Conservation (phyloP, 2,329 filamentous ascomycete genomes). For the Apiospora aurea region DNA sequence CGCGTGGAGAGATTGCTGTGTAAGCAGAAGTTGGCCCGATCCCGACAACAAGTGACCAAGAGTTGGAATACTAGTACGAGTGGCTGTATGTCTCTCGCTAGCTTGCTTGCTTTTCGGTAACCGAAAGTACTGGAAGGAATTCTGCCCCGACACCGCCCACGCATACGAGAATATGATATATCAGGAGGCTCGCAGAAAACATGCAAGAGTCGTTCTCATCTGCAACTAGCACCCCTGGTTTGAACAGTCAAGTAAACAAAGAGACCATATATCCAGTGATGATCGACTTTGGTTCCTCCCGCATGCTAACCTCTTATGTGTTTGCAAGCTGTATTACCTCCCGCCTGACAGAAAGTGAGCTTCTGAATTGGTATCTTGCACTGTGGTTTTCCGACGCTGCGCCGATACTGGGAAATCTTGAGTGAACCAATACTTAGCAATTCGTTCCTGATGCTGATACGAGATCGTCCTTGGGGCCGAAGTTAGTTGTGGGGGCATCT, state of each 20-base stretch:
- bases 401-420: background rate
- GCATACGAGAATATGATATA: background rate
- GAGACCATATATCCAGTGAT: background rate
- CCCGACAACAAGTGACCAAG: background rate
- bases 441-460: background rate
- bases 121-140: background rate
- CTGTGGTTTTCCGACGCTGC: background rate
- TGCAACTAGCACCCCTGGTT: background rate
- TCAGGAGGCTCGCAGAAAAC: background rate
- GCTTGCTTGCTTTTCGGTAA: background rate
- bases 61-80: background rate
- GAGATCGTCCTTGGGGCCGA: background rate
- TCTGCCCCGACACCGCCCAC: background rate
- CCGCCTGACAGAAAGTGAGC: background rate
- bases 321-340: background rate
- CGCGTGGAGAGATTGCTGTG: background rate
- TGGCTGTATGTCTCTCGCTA: background rate
- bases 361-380: background rate
- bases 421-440: background rate
- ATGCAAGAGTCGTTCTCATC: background rate
- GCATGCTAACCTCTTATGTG: no score
- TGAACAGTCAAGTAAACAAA: background rate
- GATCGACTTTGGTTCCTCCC: background rate
- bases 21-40: background rate
- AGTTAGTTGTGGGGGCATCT: background rate